Percentiles rank a stretch among this genome's conserved stretches.
These are phyloP conservation scores for Triticum aestivum DNA, from an alignment of 176 grass and related monocot species.

Conservation along the genomic window DNA sequence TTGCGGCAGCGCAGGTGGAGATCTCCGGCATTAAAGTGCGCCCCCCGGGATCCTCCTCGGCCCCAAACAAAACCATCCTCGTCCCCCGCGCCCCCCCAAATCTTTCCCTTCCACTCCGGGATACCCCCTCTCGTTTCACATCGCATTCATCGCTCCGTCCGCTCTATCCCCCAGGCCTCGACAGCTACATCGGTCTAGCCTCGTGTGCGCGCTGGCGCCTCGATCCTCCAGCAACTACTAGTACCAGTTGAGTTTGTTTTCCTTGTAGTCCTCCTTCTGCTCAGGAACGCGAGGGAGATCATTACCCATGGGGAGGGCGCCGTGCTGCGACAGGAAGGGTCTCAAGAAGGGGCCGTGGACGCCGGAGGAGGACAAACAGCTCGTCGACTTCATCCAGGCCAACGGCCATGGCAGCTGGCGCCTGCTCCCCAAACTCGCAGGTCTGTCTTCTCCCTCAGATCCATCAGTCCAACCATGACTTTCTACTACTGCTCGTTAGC, in stretches of 20 bases:
- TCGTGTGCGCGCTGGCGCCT: neutral
- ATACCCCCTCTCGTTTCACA: slow-evolving; percentile 1
- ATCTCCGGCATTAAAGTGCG: slow-evolving; percentile 41
- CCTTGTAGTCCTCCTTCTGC: neutral
- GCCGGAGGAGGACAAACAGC: slow-evolving; percentile 97
- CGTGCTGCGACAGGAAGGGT: slow-evolving; percentile 86
- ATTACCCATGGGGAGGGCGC: slow-evolving; percentile 75
- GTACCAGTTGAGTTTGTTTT: neutral
- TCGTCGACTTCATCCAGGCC: slow-evolving; percentile 92
- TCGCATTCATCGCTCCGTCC: slow-evolving; percentile 23
- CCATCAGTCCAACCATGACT: neutral
- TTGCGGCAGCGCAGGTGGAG: slow-evolving; percentile 30
- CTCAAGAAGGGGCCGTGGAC: slow-evolving; percentile 98
- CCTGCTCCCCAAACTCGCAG: slow-evolving; percentile 88
- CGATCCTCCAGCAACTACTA: neutral
- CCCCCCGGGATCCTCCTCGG: slow-evolving; percentile 44
- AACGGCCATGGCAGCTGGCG: slow-evolving; percentile 99
- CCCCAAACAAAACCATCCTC: slow-evolving; percentile 45
- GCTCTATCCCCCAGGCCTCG: neutral
- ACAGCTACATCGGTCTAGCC: neutral
- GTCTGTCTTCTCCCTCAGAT: slow-evolving; percentile 23
- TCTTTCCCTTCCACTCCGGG: slow-evolving; percentile 19
- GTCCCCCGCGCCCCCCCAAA: slow-evolving; percentile 7
- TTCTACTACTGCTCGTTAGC: neutral
- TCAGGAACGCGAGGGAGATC: neutral